These are phyloP conservation scores for Euphorbia schlechtendalii DNA, from an alignment of 441 rosid genomes.

Conservation along the genomic window DNA sequence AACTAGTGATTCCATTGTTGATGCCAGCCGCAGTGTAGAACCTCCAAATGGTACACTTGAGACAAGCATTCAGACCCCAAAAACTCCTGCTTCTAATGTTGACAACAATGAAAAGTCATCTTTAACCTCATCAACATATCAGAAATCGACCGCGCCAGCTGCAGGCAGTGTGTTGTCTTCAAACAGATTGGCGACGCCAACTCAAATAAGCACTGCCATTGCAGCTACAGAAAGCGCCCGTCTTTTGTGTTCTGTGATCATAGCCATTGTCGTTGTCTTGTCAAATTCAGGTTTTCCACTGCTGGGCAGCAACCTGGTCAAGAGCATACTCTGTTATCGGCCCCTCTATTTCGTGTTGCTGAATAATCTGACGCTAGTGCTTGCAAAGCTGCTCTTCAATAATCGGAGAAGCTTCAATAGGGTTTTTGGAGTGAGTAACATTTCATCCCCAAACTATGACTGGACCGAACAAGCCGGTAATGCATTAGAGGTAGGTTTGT, in stretches of 20 bases:
- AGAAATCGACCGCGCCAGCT: conserved; percentile 25
- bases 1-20: conserved; percentile 16
- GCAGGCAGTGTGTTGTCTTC: conserved; percentile 15
- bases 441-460: conserved; percentile 27
- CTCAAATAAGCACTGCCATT: conserved; percentile 49
- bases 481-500: conserved; percentile 52
- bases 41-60: background rate
- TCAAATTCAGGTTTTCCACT: conserved; percentile 50
- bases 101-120: conserved; percentile 21
- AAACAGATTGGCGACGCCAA: conserved; percentile 33
- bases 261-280: conserved; percentile 47
- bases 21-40: conserved; percentile 13
- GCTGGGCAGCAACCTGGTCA: conserved; percentile 29
- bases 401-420: conserved; percentile 25
- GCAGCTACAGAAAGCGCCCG: conserved; percentile 44
- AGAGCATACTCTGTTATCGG: conserved; percentile 42
- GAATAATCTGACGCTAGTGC: conserved; percentile 47
- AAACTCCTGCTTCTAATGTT: conserved; percentile 21
- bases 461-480: conserved; percentile 57
- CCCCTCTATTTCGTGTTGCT: conserved; percentile 65
- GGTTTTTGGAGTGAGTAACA: conserved; percentile 20
- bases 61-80: conserved; percentile 14
- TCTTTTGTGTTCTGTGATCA: conserved; percentile 35
- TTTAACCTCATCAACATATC: conserved; percentile 24
- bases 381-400: conserved; percentile 32